A percentile compares a stretch with the other conserved stretches of the same genome.
Conservation (phyloP, 441 rosid species). For the Gossypium laxum region DNA sequence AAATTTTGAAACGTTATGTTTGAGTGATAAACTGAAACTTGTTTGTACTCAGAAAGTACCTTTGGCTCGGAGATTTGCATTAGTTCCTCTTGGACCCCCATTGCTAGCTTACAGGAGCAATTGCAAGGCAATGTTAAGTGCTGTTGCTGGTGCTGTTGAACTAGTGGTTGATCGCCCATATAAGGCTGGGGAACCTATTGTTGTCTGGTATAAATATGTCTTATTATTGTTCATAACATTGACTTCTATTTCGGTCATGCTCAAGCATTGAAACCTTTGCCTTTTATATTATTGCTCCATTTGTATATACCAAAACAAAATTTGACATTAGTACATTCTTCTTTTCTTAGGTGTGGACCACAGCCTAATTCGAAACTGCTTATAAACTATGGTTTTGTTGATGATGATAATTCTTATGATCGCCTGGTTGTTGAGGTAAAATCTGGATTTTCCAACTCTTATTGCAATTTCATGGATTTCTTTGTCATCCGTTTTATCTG, state of each 20-base stretch:
- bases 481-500: slow-evolving; percentile 7
- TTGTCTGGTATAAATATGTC: slow-evolving; percentile 53
- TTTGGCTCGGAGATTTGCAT: slow-evolving; percentile 88
- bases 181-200: slow-evolving; percentile 78
- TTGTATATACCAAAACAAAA: slow-evolving; percentile 1
- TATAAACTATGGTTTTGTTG: slow-evolving; percentile 87
- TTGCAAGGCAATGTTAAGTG: slow-evolving; percentile 83
- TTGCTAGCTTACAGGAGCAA: slow-evolving; percentile 79
- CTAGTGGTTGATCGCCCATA: slow-evolving; percentile 73
- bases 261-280: slow-evolving; percentile 17
- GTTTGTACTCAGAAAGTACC: slow-evolving; percentile 66
- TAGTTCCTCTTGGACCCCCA: slow-evolving; percentile 97
- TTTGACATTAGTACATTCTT: slow-evolving; percentile 6
- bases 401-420: slow-evolving; percentile 78
- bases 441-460: slow-evolving; percentile 9
- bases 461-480: slow-evolving; percentile 8
- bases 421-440: slow-evolving; percentile 64
- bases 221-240: slow-evolving; percentile 12
- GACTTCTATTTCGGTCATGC: slow-evolving; percentile 14
- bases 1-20: slow-evolving; percentile 6
- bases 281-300: slow-evolving; percentile 9
- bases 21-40: slow-evolving; percentile 14
- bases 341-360: slow-evolving; percentile 77
- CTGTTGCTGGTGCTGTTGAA: slow-evolving; percentile 69
- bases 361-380: slow-evolving; percentile 88